Base-by-base conservation (phyloP, 495 filamentous ascomycete genomes). In the Daldinia concentrica region DNA sequence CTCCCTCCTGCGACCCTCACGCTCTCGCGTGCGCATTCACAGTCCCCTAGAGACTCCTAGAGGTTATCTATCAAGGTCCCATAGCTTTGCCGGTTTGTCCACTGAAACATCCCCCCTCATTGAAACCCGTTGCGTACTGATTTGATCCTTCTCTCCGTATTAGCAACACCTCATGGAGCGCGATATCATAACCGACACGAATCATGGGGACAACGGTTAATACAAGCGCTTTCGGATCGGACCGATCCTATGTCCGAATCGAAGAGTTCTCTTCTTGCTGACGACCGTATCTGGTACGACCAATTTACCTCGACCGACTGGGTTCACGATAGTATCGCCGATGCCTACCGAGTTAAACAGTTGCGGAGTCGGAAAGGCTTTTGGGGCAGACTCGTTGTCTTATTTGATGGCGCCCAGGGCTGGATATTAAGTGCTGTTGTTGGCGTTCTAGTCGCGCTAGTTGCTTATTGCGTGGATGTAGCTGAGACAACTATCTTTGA, bases 301-400 rank as follows among this genome's bases (percentile, higher is more conserved):
- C 95, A 99, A 79, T 98, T 98, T 79, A 98, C 95, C 6, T 97
- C 92, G 9, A 98, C 95, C 72, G 95, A 99, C 79, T 98, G 95
- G 95, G 95, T 99, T 7, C 94, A 97, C 76, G 95, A 99, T 74
- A 95, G 92, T 78, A 97, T 98, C 69, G 94, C 94, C 74, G 95
- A 99, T 79, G 93, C 93, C 48, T 92, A 91, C 60, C 91, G 95
- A 50, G 88, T 96, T 39, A 96, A 94, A 71, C 89, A 89, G 54
- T 85, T 98, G 29, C 87, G 93, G 50, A 88, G 85, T 68, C 85
- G 94, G 6, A 97, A 92, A 79, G 95, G 95, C 78, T 83, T 96
- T 52, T 90, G 92, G 64, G 95, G 94, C 6, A 89, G 92, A 43
- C 72, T 97, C 24, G 79, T 88, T 39, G 87, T 91, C 2, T 86